Base-by-base conservation (phyloP, 352 stramenopile species). In the Paralagenidium karlingii region DNA sequence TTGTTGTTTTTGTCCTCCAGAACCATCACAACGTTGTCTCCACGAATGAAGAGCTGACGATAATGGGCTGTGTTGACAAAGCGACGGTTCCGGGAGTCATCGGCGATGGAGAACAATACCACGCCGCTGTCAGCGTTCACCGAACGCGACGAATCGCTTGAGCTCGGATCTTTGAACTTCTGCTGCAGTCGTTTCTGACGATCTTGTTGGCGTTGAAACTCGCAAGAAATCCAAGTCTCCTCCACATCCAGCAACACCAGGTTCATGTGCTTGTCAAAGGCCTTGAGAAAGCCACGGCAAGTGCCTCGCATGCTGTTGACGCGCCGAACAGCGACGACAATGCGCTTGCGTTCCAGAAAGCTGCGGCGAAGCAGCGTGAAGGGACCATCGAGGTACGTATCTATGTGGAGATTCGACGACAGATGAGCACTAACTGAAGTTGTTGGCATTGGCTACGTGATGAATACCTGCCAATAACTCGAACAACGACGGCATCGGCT, bases 191-290 rank as follows among this genome's bases (percentile, higher is more conserved):
- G 34, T 29, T 54, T 39, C 41, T 83, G 63, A 4, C 54, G 59
- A 13, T 29, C 47, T 20, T 47, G 47, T 10, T 66, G 38, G n/a
- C n/a, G n/a, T n/a, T n/a, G n/a, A n/a, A n/a, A n/a, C n/a, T n/a
- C n/a, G n/a, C n/a, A n/a, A n/a, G 34, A n/a, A n/a, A 88, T 59
- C 34, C 56, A 73, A 9, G 64, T 52, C 49, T 96, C 86, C 28
- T 78, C 68, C 10, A 94, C 88, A 55, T 97, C 84, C 48, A 82
- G 47, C 21, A 97, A 49, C 34, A 97, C 76, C 28, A 97, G 43
- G 57, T 97, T 97, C 60, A 95, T 82, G 60, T 97, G 88, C 58
- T 96, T 96, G 58, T 97, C 90, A 51, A 96, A 96, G 5, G 82
- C 87, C 43, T 96, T 83, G 25, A 97, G 59, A 45, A 77, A 91